Percentiles rank a stretch among this genome's conserved stretches.
Conservation (phyloP, 768 basidiomycete genomes). For the Amyloporia xantha region DNA sequence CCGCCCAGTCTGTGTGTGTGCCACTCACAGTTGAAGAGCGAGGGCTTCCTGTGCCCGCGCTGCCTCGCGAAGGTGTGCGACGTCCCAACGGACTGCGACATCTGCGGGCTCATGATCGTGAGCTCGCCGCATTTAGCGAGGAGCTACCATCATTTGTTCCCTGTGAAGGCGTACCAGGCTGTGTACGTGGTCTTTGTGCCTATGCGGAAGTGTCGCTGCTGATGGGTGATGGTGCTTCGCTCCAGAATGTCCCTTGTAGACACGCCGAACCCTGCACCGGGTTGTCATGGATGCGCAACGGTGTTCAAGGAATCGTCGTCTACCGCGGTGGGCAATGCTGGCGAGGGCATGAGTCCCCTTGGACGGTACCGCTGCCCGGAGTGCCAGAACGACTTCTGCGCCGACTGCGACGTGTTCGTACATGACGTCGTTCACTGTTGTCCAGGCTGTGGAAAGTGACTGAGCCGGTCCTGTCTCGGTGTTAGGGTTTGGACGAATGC, state of each 20-base stretch:
- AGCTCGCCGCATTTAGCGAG: constrained; percentile 95
- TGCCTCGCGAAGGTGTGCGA: constrained; percentile 94
- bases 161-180: constrained; percentile 77
- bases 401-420: constrained; percentile 93
- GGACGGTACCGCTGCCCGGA: constrained; percentile 88
- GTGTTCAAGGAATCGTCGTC: constrained; percentile 45
- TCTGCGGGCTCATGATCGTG: constrained; percentile 97
- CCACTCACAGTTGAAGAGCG: constrained; percentile 86
- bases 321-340: constrained; percentile 28
- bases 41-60: constrained; percentile 92
- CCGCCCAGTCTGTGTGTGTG: constrained; percentile 87
- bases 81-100: constrained; percentile 95
- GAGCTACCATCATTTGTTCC: constrained; percentile 94
- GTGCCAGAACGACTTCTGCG: constrained; percentile 83
- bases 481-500: no score
- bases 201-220: no score
- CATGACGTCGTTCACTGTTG: constrained; percentile 95
- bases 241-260: constrained; percentile 36
- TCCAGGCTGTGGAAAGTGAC: constrained; percentile 66
- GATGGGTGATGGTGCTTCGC: constrained; percentile 1
- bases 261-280: constrained; percentile 25
- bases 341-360: constrained; percentile 73
- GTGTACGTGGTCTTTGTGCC: constrained; percentile 52
- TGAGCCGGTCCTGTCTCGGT: no score
- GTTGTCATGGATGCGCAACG: constrained; percentile 78